These are phyloP conservation scores for Vitis amurensis DNA, from an alignment of 164 flowering plant species.

Conservation along the genomic window DNA sequence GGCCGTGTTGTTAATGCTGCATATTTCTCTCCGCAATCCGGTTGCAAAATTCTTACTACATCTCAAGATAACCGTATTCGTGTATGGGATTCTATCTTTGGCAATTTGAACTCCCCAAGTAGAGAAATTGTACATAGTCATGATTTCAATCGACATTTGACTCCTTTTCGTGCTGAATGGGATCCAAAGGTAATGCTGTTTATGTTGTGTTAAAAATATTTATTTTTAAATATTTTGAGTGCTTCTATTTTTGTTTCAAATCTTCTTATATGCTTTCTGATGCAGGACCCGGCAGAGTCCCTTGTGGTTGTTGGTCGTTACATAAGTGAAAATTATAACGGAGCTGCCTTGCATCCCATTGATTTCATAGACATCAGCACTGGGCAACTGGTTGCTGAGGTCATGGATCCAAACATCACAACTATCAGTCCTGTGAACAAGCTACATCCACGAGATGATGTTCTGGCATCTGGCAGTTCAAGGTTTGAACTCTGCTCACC, in stretches of 20 bases:
- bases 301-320: slow-evolving; percentile 93
- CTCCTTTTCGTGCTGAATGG: slow-evolving; percentile 95
- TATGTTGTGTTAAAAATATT: background rate
- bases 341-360: slow-evolving; percentile 90
- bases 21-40: slow-evolving; percentile 79
- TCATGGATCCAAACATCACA: slow-evolving; percentile 81
- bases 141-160: slow-evolving; percentile 86
- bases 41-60: slow-evolving; percentile 83
- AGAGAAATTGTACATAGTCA: slow-evolving; percentile 94
- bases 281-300: slow-evolving; percentile 88
- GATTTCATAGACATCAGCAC: slow-evolving; percentile 85
- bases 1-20: slow-evolving; percentile 89
- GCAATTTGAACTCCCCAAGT: slow-evolving; percentile 78
- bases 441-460: slow-evolving; percentile 92
- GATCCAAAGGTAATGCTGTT: slow-evolving; percentile 76
- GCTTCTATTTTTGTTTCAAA: background rate
- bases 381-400: slow-evolving; percentile 87
- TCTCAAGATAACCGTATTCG: slow-evolving; percentile 86
- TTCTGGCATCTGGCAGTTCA: slow-evolving; percentile 89
- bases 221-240: background rate
- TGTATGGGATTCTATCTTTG: slow-evolving; percentile 87
- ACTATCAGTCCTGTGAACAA: slow-evolving; percentile 94
- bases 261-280: slow-evolving; percentile 1
- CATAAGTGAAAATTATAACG: slow-evolving; percentile 91
- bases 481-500: slow-evolving; percentile 44